Evolutionary conservation across 768 basidiomycete genomes (phyloP).

Genomic region (Mycena metata): DNA sequence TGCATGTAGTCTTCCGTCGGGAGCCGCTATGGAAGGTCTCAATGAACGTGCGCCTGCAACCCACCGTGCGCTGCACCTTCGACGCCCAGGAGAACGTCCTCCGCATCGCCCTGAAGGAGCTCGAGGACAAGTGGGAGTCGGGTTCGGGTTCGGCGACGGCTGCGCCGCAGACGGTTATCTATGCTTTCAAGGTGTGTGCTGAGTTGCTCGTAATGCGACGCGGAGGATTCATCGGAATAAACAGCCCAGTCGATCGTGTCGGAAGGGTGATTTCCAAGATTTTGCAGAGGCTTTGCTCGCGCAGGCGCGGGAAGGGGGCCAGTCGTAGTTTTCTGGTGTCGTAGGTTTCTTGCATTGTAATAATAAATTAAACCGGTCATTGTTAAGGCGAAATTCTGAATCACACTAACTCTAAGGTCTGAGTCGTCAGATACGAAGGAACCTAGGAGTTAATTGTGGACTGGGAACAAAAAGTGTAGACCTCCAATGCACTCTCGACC

Average conservation of each 20-base stretch:
- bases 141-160: constrained; percentile 33
- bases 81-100: constrained; percentile 68
- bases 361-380: background rate
- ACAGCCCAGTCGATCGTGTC: constrained; percentile 62
- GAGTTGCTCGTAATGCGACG: background rate
- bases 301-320: constrained; percentile 27
- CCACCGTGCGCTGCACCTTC: constrained; percentile 70
- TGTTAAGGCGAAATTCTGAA: background rate
- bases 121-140: constrained; percentile 45
- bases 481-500: too few species aligned
- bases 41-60: constrained; percentile 71
- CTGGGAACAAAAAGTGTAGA: too few species aligned
- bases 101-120: constrained; percentile 68
- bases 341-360: background rate
- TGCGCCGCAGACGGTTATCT: constrained; percentile 64
- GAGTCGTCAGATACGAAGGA: too few species aligned
- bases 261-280: constrained; percentile 66
- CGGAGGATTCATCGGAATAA: background rate
- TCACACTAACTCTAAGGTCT: too few species aligned
- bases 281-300: constrained; percentile 56
- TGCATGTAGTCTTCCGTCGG: constrained; percentile 71
- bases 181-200: constrained; percentile 71
- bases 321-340: background rate
- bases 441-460: too few species aligned
- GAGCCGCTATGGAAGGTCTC: constrained; percentile 79